Base-by-base conservation (phyloP, 2,329 filamentous ascomycete species). In the Botrytis elliptica region DNA sequence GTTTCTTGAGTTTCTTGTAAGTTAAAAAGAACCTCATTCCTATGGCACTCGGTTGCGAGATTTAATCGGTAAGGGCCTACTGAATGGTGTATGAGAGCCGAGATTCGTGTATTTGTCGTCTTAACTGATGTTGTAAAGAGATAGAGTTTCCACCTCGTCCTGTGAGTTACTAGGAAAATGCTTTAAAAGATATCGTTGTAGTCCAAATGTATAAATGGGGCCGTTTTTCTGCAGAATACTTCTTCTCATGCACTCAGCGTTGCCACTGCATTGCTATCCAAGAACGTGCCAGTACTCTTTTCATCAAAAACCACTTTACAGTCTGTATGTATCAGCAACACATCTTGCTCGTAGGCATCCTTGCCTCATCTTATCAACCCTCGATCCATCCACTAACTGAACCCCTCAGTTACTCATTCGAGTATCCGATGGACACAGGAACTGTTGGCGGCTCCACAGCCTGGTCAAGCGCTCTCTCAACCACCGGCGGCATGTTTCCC, bases 141-240 rank as follows among this genome's bases (percentile, higher is more conserved):
- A 38, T 62, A 2, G 0, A 4, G 2, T 38, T 62, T 33, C 33
- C 33, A 14, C 1, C 2, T 3, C 20, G 0, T 62, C 2, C 10
- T 38, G 22, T 38, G 10, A 62, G 10, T 4, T 7, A 25, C 2
- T 38, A 62, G 10, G 29, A 22, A 33, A 4, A 22, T 36, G 18
- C 7, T 36, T 12, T 6, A 7, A 0, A 36, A 36, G 7, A 22
- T 2, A 36, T 12, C 20, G 18, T 20, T 22, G 9, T 29, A 62
- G 12, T 62, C 33, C 20, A 2, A 38, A 2, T 0, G 10, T 7
- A 62, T 38, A 4, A 25, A 62, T n/a, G 2, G 33, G 20, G 10
- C 4, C 20, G 1, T 1, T 14, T 25, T 16, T 1, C 33, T 25
- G 33, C 8, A 14, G 22, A 3, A 16, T 25, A 25, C 33, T 25